Evolutionary conservation across 2,329 filamentous ascomycete species (phyloP), one percentile per base, ranked within the genome.

Genomic region (Aspergillus neoniger): DNA sequence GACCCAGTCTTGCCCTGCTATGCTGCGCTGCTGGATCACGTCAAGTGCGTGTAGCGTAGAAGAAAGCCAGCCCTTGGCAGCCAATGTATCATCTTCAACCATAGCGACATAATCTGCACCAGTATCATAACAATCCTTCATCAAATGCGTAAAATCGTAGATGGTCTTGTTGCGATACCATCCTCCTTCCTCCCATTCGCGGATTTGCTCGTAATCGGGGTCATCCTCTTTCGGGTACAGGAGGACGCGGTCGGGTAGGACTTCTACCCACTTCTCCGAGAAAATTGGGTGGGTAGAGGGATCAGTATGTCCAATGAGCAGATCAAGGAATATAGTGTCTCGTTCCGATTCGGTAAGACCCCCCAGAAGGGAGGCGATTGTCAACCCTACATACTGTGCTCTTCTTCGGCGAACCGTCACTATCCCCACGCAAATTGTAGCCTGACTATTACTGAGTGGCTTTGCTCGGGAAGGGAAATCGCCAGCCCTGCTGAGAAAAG

Each of bases 41-140:
- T 72, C 60, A 14, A 81, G 70, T 0, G 72, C 79, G 4, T 69
- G 61, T 41, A 78, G 66, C 0, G 76, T 75, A 12, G 77, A 71
- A 21, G 73, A 67, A 58, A 77, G 78, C 80, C 80, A 82, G 36
- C 79, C 79, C 43, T 79, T 77, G 63, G 77, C 73, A 17, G 78
- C 79, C 12, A 82, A 58, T 2, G 76, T 74, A 61, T 81, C 80
- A 60, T 82, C 80, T 61, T 82, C 80, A 8, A 82, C 63, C 49
- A 82, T 76, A 1, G 73, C 73, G 50, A 79, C 73, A 60, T 80
- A 80, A 6, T 73, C 73, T 6, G 78, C 74, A 14, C 72, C 73
- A 2, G 71, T 71, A 21, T 72, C 67, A 36, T 73, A 66, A 63
- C 80, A 81, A 8, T 71, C 70, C 48, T 73, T 71, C 48, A 81